These are phyloP conservation scores for Colletotrichum melonis DNA, from an alignment of 2,329 filamentous ascomycete genomes.

Conservation along the genomic window DNA sequence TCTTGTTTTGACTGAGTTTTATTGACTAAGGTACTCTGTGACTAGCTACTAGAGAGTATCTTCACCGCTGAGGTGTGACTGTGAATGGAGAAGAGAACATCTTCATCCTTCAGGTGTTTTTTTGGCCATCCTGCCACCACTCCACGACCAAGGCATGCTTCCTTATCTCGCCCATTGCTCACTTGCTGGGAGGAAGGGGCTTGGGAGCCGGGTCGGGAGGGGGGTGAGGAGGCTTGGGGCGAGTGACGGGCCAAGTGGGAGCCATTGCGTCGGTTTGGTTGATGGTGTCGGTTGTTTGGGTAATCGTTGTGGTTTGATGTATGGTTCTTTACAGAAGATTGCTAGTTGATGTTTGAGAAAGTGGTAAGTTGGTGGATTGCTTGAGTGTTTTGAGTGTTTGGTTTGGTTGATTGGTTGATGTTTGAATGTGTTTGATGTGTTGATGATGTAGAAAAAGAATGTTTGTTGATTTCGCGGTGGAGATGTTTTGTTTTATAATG, in stretches of 20 bases:
- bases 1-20: neutral
- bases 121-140: neutral
- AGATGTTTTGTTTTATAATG: neutral
- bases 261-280: neutral
- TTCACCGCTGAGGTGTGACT: neutral
- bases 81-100: neutral
- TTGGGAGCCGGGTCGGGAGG: neutral
- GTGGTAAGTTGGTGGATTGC: neutral
- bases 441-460: neutral
- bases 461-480: neutral
- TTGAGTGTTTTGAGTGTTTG: neutral
- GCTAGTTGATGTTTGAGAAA: too few relatives aligned
- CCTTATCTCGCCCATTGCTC: neutral
- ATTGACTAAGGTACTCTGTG: neutral
- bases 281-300: neutral
- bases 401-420: neutral
- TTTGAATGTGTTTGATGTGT: neutral
- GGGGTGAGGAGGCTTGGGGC: neutral
- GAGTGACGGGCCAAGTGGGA: neutral
- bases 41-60: neutral
- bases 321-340: neutral
- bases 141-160: neutral
- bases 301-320: neutral
- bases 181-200: neutral
- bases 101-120: neutral